phyloP scores from a whole-genome alignment of 1,139 yeast species.

The Nakaseomyces uthaithaninus region DNA sequence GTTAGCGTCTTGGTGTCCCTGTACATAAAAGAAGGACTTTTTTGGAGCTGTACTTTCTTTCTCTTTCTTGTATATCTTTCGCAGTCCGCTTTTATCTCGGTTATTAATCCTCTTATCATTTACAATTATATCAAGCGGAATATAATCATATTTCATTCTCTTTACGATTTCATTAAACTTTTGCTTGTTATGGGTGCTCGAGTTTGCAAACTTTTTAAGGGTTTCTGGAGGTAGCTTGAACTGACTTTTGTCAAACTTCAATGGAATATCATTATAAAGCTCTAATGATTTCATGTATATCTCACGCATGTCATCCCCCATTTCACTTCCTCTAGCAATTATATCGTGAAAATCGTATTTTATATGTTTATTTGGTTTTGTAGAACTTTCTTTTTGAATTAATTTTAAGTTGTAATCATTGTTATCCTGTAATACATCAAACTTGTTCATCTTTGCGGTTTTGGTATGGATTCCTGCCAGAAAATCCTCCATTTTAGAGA shows the following conservation, averaged over 20 bases:
- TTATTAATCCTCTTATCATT: slow-evolving; percentile 18
- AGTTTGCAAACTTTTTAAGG: slow-evolving; percentile 18
- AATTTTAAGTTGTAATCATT: slow-evolving; percentile 10
- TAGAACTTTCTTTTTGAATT: slow-evolving; percentile 13
- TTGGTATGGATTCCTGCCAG: slow-evolving; percentile 25
- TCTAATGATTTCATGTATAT: slow-evolving; percentile 29
- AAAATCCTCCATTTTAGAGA: slow-evolving; percentile 25
- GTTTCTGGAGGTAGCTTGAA: slow-evolving; percentile 23
- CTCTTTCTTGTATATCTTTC: slow-evolving; percentile 13
- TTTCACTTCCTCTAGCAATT: slow-evolving; percentile 26
- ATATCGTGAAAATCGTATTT: slow-evolving; percentile 27
- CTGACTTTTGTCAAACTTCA: slow-evolving; percentile 15
- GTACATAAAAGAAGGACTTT: slow-evolving; percentile 23
- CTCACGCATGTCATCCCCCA: slow-evolving; percentile 26
- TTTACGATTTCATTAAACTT: slow-evolving; percentile 9
- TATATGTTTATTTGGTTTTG: slow-evolving; percentile 15
- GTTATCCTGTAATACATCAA: slow-evolving; percentile 18
- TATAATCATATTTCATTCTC: slow-evolving; percentile 14
- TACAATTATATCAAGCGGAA: slow-evolving; percentile 16
- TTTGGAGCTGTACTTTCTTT: slow-evolving; percentile 18
- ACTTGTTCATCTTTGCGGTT: slow-evolving; percentile 19
- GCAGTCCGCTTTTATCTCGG: slow-evolving; percentile 17
- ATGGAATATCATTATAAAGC: slow-evolving; percentile 28
- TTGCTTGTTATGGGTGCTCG: slow-evolving; percentile 7
- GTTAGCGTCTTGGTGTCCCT: slow-evolving; percentile 11